Conservation (phyloP, 495 filamentous ascomycete species). For the Hypoxylon fragiforme region DNA sequence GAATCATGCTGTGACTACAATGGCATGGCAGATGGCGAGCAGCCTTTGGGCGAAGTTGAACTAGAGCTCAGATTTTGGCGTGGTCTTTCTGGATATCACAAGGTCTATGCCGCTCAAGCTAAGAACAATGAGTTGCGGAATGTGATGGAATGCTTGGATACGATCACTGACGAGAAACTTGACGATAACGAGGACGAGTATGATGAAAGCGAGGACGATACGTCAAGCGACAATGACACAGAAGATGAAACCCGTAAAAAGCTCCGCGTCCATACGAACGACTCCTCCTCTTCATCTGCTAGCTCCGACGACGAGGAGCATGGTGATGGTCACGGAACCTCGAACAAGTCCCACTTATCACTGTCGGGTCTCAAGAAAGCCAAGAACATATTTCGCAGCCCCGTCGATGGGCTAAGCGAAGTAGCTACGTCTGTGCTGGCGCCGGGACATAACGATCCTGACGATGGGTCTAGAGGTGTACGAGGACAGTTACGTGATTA, state of each 20-base stretch:
- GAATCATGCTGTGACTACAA: constrained; percentile 43
- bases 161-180: constrained; percentile 58
- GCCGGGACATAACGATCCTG: constrained; percentile 33
- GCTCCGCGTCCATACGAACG: constrained; percentile 41
- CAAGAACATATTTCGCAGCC: constrained; percentile 41
- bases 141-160: constrained; percentile 66
- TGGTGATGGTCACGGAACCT: constrained; percentile 32
- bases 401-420: constrained; percentile 31
- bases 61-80: constrained; percentile 58
- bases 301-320: constrained; percentile 33
- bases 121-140: constrained; percentile 55
- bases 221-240: constrained; percentile 29
- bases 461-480: constrained; percentile 47
- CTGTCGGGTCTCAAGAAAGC: constrained; percentile 34
- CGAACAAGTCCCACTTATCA: constrained; percentile 37
- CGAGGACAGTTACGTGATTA: constrained; percentile 53
- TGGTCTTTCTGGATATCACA: constrained; percentile 61
- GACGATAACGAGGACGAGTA: constrained; percentile 43
- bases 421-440: constrained; percentile 31
- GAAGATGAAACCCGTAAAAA: constrained; percentile 37
- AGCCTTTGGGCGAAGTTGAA: constrained; percentile 59
- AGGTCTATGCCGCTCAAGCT: constrained; percentile 48
- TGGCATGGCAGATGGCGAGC: constrained; percentile 45
- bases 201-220: constrained; percentile 41
- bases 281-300: constrained; percentile 33